phyloP scores from a whole-genome alignment of 352 stramenopile species.

The Phytopythium mirpurense region DNA sequence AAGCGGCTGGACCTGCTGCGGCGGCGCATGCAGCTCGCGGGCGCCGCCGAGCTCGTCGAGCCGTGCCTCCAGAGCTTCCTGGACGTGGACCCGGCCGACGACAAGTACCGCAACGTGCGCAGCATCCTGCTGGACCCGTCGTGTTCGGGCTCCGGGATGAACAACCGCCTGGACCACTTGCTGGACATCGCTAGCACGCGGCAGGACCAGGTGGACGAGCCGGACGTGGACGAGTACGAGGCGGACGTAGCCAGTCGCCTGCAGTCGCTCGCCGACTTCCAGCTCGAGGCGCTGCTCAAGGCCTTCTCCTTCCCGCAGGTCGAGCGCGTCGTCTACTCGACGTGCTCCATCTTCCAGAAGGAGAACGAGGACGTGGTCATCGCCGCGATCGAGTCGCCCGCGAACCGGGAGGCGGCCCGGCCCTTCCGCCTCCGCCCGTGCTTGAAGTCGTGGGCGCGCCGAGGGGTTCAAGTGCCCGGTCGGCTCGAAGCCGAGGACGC shows the following conservation, averaged over 20 bases:
- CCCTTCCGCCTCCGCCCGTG: constrained; percentile 66
- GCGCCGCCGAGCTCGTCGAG: constrained; percentile 73
- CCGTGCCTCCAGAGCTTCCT: constrained; percentile 92
- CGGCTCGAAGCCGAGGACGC: constrained; percentile 52
- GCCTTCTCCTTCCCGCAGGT: constrained; percentile 93
- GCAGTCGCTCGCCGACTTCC: constrained; percentile 92
- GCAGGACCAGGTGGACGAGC: constrained; percentile 32
- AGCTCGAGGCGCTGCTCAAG: constrained; percentile 91
- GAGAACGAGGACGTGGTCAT: constrained; percentile 96
- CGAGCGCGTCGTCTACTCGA: constrained; percentile 95
- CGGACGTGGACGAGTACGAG: constrained; percentile 34
- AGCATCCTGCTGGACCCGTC: constrained; percentile 95
- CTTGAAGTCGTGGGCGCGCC: constrained; percentile 67
- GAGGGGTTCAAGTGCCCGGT: constrained; percentile 53
- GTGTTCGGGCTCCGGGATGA: constrained; percentile 96
- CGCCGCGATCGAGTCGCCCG: constrained; percentile 68
- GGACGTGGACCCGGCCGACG: constrained; percentile 65
- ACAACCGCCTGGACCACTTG: constrained; percentile 89
- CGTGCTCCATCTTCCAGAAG: constrained; percentile 94
- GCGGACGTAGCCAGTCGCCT: constrained; percentile 72
- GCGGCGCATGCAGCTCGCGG: constrained; percentile 79
- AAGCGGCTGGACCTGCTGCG: constrained; percentile 88
- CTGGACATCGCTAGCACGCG: constrained; percentile 79
- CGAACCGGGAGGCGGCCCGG: constrained; percentile 33
- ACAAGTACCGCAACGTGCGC: constrained; percentile 84